Percentiles rank a stretch among this genome's conserved stretches.
Evolutionary conservation across 306 rosid genomes (phyloP).

Genomic region (Dalbergia cochinchinensis): DNA sequence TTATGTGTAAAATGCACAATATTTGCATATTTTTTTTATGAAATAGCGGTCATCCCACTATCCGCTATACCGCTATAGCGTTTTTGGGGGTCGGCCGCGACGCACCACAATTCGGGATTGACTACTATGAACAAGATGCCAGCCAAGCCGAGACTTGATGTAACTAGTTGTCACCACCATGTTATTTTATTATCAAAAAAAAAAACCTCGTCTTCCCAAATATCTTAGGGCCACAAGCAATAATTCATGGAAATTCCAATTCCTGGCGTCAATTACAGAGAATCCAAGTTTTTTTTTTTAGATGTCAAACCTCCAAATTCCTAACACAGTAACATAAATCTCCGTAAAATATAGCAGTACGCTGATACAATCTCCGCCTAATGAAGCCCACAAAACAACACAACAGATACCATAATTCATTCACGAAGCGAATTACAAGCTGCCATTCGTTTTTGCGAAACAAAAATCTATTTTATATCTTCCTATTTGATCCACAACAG

Average conservation of each 20-base stretch:
- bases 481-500: constrained; percentile 1
- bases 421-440: background rate
- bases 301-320: constrained; percentile 17
- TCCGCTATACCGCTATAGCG: too few species aligned
- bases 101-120: too few species aligned
- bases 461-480: background rate
- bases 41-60: too few species aligned
- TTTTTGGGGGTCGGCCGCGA: too few species aligned
- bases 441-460: background rate
- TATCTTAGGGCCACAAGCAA: constrained; percentile 22
- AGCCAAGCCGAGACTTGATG: background rate
- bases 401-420: background rate
- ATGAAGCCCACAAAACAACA: constrained; percentile 19
- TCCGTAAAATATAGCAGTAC: background rate
- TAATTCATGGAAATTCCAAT: constrained; percentile 16
- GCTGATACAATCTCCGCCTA: constrained; percentile 3
- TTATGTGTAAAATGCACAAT: too few species aligned
- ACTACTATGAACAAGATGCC: constrained; percentile 20
- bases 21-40: too few species aligned
- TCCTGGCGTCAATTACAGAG: constrained; percentile 1
- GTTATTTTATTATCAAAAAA: background rate
- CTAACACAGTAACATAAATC: background rate
- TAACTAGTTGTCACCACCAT: constrained; percentile 9
- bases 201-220: constrained; percentile 11
- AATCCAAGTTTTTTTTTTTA: background rate